Percentiles rank a stretch among this genome's conserved stretches.
These are phyloP conservation scores for Croton laevigatus DNA, from an alignment of 441 rosid genomes.

Conservation along the genomic window DNA sequence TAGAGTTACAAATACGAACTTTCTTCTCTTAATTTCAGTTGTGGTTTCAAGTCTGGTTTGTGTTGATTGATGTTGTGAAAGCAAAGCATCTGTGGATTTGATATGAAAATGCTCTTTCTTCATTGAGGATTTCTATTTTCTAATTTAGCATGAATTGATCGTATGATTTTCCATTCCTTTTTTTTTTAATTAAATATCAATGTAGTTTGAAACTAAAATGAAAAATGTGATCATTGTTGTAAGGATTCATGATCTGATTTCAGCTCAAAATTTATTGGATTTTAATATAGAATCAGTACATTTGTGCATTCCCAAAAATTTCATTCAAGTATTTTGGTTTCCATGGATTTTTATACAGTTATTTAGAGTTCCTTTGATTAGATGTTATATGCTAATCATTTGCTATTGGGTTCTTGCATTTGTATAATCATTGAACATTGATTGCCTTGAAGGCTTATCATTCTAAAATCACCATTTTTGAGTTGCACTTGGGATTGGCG, in stretches of 20 bases:
- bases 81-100: too few species aligned
- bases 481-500: background rate
- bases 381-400: too few species aligned
- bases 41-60: too few species aligned
- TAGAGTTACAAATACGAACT: too few species aligned
- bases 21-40: too few species aligned
- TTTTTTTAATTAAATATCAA: background rate
- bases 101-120: background rate
- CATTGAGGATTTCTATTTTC: too few species aligned
- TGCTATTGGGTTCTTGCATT: too few species aligned
- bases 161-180: background rate
- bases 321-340: background rate
- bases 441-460: background rate
- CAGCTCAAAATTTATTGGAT: background rate
- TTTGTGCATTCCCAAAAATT: background rate
- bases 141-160: background rate
- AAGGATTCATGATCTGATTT: background rate
- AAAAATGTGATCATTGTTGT: background rate
- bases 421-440: background rate
- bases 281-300: background rate
- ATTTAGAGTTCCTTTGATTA: background rate
- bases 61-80: too few species aligned
- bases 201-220: background rate
- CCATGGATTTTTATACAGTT: background rate
- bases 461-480: background rate